Base-by-base conservation (phyloP, 768 basidiomycete genomes). In the Lentinula guzmanii region DNA sequence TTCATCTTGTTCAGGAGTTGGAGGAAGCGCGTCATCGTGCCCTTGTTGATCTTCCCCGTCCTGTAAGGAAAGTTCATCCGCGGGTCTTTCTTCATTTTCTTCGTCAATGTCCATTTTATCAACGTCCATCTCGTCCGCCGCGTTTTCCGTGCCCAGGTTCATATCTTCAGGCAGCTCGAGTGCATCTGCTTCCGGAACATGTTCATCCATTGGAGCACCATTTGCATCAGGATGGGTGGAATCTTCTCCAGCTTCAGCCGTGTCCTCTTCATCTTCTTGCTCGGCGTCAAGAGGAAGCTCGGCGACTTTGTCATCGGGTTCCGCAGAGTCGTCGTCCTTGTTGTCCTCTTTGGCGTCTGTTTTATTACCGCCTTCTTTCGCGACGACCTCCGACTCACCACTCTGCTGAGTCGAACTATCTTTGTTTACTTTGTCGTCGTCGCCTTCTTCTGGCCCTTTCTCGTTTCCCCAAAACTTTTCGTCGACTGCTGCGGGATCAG, bases 401-500 rank as follows among this genome's bases (percentile, higher is more conserved):
- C 75, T 71, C 69, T 75, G 75, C 67, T 82, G 67, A 57, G 77
- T 76, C 41, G 86, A 85, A 65, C 79, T 82, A 64, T 91, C 86
- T 64, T 90, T 75, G 60, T 85, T 76, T 24, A 81, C 75, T 69
- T 86, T 84, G 51, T 84, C 82, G 50, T 86, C 79, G 31, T 86
- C 79, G 31, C 72, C 73, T 54, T 85, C 79, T 31, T 82, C 78
- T 4, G 84, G 79, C 11, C 83, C 83, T 54, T 78, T 72, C 66
- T 96, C 89, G 64, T 95, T 91, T 18, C 91, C 94, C 96, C 97
- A 98, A 65, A 99, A 77, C 76, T 98, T 98, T 76, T 99, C 96
- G 69, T 98, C 96, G 15, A 97, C 83, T 0, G 88, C 87, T 28
- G 85, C 80, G 8, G 92, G 89, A 74, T 98, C 96, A 16, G 82